Base-by-base conservation (phyloP, 441 rosid species). In the Codiaeum variegatum region DNA sequence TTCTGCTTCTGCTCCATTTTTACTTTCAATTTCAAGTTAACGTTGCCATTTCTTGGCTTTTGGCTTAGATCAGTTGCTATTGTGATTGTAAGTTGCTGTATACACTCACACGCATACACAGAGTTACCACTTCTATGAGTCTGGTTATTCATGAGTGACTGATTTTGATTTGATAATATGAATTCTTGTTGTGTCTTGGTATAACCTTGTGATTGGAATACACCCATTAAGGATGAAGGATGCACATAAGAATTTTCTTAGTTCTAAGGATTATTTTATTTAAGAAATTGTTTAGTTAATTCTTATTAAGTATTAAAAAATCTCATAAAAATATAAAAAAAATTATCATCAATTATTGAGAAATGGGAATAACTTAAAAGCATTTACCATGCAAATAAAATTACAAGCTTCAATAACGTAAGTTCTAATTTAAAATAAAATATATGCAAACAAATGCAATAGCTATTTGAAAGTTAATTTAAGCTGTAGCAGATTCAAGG, bases 391-490 rank as follows among this genome's bases (percentile, higher is more conserved):
- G 65, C 26, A 62, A 71, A 8, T 36, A 31, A 61, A 63, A 10
- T 11, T 69, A n/a, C 19, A 74, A 71, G 51, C 36, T 36, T 40
- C 47, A 47, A 15, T 54, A 67, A 51, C 2, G 62, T 40, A 24
- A 29, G 47, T 59, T 59, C 55, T 11, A 49, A 74, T 60, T 38
- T 40, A 31, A 71, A 68, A 46, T 21, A n/a, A 55, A 62, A 68
- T 62, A 16, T 67, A n/a, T 40, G 42, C 67, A 71, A 51, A 69
- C 19, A 5, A 46, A 49, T 38, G 36, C 5, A 5, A 55, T 42
- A 67, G 28, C 21, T 19, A 29, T 61, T n/a, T 61, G 18, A 51
- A 74, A 62, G 10, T 65, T 3, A 36, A 49, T 38, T 4, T 7
- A 42, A 10, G 32, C 67, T n/a, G 76, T 60, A 55, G 12, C 36